Percentiles rank a stretch among this genome's conserved stretches.
Evolutionary conservation across 163 green algal genomes (phyloP).

Genomic region (Coccomyxa subellipsoidea): DNA sequence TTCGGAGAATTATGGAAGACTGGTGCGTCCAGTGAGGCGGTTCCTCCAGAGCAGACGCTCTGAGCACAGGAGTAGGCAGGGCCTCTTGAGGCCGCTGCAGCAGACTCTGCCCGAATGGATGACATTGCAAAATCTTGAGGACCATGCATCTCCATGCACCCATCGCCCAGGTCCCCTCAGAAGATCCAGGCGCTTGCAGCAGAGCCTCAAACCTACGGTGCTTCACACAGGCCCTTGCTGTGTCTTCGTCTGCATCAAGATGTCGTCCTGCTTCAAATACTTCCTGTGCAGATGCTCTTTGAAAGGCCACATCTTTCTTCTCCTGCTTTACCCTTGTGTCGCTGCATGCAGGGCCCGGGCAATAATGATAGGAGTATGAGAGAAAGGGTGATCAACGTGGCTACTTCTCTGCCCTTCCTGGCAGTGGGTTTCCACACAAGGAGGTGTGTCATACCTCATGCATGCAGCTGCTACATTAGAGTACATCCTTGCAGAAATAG

Average conservation of each 20-base stretch:
- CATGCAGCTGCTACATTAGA: too few relatives aligned
- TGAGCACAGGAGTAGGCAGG: background rate
- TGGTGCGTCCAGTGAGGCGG: background rate
- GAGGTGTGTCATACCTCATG: background rate
- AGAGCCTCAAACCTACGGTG: background rate
- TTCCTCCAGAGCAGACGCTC: background rate
- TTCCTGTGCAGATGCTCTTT: background rate
- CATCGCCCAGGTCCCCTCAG: background rate
- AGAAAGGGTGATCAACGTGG: conserved; percentile 50
- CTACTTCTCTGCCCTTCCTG: conserved; percentile 60
- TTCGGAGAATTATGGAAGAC: background rate
- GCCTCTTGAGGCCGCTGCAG: background rate
- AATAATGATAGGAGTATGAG: conserved; percentile 42
- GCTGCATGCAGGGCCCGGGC: conserved; percentile 31
- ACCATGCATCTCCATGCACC: background rate
- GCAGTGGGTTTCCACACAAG: conserved; percentile 39
- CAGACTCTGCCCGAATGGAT: background rate
- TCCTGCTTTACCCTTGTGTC: background rate
- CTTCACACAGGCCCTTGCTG: too few relatives aligned
- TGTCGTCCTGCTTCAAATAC: too few relatives aligned
- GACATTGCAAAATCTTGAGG: background rate
- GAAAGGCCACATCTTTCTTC: background rate
- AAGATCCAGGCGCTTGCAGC: background rate
- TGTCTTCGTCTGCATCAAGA: too few relatives aligned
- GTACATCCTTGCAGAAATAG: too few relatives aligned